Evolutionary conservation across 768 basidiomycete species (phyloP), one percentile per base, ranked within the genome.

Genomic region (Pleurotus ostreatus): DNA sequence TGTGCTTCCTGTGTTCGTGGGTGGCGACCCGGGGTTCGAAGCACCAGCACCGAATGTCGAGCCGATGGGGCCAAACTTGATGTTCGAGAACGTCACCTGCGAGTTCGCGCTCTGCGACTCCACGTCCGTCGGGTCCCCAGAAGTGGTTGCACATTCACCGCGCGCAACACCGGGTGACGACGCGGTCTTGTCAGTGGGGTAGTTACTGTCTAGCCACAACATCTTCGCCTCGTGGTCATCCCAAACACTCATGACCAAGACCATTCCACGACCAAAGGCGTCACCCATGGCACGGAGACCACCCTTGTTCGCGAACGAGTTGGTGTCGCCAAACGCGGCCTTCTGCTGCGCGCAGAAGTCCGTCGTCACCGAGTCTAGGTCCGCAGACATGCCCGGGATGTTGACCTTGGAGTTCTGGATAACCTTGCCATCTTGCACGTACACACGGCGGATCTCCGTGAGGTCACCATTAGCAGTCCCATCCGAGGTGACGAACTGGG

Each of bases 401-500:
- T 67, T 72, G 59, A 63, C 60, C 40, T 65, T 62, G 48, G 70
- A 68, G 70, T 78, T 77, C 55, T 68, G 67, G 65, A 76, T 75
- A 57, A 76, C 72, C 34, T 67, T 60, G 52, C 74, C 74, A 64
- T 74, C 69, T 66, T 77, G 76, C 43, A 78, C 72, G 65, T 77
- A 77, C 51, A 77, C 39, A 54, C 74, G 74, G 51, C 75, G 73
- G 64, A 78, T 78, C 60, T 74, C 75, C 30, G 63, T 64, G 63
- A 78, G 71, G 12, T 65, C 62, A 48, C 77, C 74, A 43, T 68
- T 69, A 51, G 69, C 61, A 40, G 72, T 68, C 65, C 68, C 69
- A 68, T 73, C 68, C 56, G 56, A 57, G 48, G 77, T 74, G 61
- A 76, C 55, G 70, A 78, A 78, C 63, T 78, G 77, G 23, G 76